These are phyloP conservation scores for Stentor coeruleus DNA, from an alignment of 73 alveolate species.

Conservation along the genomic window DNA sequence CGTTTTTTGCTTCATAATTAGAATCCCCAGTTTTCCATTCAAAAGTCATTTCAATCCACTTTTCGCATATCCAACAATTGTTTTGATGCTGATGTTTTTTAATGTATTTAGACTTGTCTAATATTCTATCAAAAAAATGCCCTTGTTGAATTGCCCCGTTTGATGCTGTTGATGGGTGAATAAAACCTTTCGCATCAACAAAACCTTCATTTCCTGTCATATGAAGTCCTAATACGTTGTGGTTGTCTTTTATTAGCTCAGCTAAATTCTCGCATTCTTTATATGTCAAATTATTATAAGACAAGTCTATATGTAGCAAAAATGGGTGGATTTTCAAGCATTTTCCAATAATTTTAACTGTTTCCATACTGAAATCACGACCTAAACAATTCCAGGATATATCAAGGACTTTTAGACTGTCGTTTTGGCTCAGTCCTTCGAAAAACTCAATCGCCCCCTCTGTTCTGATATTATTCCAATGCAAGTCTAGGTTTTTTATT, in stretches of 20 bases:
- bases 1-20: no score
- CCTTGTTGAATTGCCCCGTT: no score
- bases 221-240: slow-evolving; percentile 73
- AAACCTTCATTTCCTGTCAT: slow-evolving; percentile 77
- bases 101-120: no score
- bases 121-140: no score
- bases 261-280: slow-evolving; percentile 52
- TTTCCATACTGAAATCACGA: neutral
- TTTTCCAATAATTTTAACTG: slow-evolving; percentile 29
- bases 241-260: slow-evolving; percentile 63
- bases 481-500: slow-evolving; percentile 37
- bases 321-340: slow-evolving; percentile 43
- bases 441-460: slow-evolving; percentile 35
- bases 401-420: neutral
- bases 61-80: no score
- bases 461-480: slow-evolving; percentile 58
- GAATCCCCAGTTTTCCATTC: no score
- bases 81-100: no score
- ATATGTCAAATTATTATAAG: slow-evolving; percentile 55
- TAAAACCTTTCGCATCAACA: slow-evolving; percentile 75
- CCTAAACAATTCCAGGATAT: slow-evolving; percentile 24
- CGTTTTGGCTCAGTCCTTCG: slow-evolving; percentile 6
- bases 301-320: slow-evolving; percentile 72
- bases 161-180: slow-evolving; percentile 46
- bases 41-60: no score